Base-by-base conservation (phyloP, 345 rosid species). In the Durio zibethinus region DNA sequence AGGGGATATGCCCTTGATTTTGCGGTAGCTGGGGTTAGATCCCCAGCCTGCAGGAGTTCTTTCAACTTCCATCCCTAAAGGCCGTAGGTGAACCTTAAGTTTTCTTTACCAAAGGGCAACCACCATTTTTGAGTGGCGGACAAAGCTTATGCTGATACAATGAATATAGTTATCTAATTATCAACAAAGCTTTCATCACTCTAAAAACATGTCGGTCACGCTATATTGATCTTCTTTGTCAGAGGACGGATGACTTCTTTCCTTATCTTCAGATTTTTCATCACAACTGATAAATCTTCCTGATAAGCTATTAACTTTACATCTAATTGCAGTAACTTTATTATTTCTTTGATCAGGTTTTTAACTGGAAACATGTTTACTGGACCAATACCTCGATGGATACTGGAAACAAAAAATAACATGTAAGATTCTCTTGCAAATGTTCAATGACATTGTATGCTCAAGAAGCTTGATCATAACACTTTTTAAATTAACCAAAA, bases 361-460 rank as follows among this genome's bases (percentile, higher is more conserved):
- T 73, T 85, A 10, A 87, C 81, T 36, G 82, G 81, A 69, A 87
- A 87, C 64, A 64, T 27, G 38, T 79, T 87, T 10, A 80, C 10
- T 1, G 88, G 90, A 74, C 0, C 5, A 2, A 54, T 85, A 9
- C 90, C 85, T 62, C 1, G 0, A 1, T 84, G 87, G 86, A 38
- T 85, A 27, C 42, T 5, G 10, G 12, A 16, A 0, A 15, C 33
- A 38, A 8, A 0, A 0, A 0, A 16, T 10, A 2, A 76, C 0
- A 1, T 52, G 79, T 76, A 66, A 66, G 73, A 21, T 66, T 76
- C 40, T 25, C 38, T 66, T 66, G 57, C 12, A 20, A 59, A 74
- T 42, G 45, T 54, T 54, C 29, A 18, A 73, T 43, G 3, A 0
- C 18, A 21, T 31, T 63, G 2, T 35, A 33, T 16, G 67, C 42